Base-by-base conservation (phyloP, 495 filamentous ascomycete genomes). In the Penicillium subrubescens region DNA sequence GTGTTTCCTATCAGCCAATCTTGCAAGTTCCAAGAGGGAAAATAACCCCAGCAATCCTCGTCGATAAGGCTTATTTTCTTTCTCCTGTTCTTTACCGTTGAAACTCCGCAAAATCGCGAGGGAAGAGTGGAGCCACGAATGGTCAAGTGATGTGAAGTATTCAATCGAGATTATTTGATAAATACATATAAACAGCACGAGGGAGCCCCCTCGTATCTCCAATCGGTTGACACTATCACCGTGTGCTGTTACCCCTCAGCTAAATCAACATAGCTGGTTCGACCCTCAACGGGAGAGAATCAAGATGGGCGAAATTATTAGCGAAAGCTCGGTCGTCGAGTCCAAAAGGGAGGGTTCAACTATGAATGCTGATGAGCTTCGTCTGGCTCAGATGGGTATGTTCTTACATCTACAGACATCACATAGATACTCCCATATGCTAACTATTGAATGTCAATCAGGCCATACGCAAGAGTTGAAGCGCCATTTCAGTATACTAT, bases 341-440 rank as follows among this genome's bases (percentile, higher is more conserved):
- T 19, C 51, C 51, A 57, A 57, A 21, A 29, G 8, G 14, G 54
- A 17, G 5, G 54, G 35, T 23, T 8, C 54, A 35, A 3, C 54
- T 41, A 23, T 57, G 56, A 29, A 58, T 33, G 56, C 34, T 12
- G 56, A 58, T n/a, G 56, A 58, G 23, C 56, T 58, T 10, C 56
- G 56, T 31, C 37, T 58, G 27, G 56, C 56, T 8, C 56, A 58
- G 17, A 58, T 58, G 56, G 56, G 56, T 58, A 44, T 25, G 56
- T 44, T 4, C 2, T 19, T 27, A 11, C 21, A 15, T 17, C 6
- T 41, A 5, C 2, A 27, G 25, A 27, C 25, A 27, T 27, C 25
- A 44, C 12, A 8, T 41, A 44, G 8, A 29, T 8, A 10, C 8
- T 4, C n/a, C 11, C 8, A 0, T 11, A 11, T 37, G 15, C 53